These are phyloP conservation scores for Teratosphaeria gauchensis DNA, from an alignment of 2,329 filamentous ascomycete species.

Conservation along the genomic window DNA sequence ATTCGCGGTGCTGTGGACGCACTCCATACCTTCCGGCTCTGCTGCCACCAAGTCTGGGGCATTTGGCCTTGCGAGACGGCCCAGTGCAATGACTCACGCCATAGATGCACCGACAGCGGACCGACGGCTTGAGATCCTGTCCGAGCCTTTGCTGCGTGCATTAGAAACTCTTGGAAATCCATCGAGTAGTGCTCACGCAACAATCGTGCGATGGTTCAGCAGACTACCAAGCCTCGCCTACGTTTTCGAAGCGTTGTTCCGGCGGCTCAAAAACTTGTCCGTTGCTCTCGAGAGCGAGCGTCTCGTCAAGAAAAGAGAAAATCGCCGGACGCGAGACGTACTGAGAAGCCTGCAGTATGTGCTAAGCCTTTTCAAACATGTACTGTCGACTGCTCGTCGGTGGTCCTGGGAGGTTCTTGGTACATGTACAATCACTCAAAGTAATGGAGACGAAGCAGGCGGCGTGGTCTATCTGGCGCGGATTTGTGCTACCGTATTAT, in stretches of 20 bases:
- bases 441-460: background rate
- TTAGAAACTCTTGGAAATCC: slow-evolving; percentile 69
- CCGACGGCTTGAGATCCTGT: slow-evolving; percentile 50
- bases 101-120: slow-evolving; percentile 11
- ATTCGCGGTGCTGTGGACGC: slow-evolving; percentile 74
- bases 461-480: background rate
- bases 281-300: background rate
- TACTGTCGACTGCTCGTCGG: slow-evolving; percentile 51
- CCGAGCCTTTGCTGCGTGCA: slow-evolving; percentile 69
- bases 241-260: slow-evolving; percentile 30
- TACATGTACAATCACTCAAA: slow-evolving; percentile 3
- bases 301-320: background rate
- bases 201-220: slow-evolving; percentile 72
- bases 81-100: slow-evolving; percentile 17
- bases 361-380: slow-evolving; percentile 61
- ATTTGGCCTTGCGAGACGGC: slow-evolving; percentile 15
- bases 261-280: slow-evolving; percentile 1
- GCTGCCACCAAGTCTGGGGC: slow-evolving; percentile 6
- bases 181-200: slow-evolving; percentile 63
- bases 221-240: slow-evolving; percentile 44
- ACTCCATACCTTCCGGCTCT: slow-evolving; percentile 40
- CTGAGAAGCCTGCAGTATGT: slow-evolving; percentile 64
- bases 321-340: background rate
- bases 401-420: slow-evolving; percentile 19
- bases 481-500: background rate